These are phyloP conservation scores for Clarkia xantiana DNA, from an alignment of 345 rosid species.

Conservation along the genomic window DNA sequence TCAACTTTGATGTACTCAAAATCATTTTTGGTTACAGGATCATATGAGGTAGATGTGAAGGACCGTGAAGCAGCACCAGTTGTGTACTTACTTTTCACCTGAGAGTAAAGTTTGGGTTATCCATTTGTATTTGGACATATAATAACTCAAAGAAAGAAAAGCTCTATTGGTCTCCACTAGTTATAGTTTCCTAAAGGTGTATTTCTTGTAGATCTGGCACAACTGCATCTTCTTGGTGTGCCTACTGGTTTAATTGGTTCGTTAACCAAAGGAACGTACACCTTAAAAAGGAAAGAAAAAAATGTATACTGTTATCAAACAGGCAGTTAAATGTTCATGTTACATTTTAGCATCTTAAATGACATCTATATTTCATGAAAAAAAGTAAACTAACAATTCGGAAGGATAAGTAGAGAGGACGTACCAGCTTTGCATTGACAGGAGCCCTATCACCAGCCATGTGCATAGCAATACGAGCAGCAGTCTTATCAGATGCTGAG, in stretches of 20 bases:
- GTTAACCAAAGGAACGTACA: too few relatives aligned
- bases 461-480: slow-evolving; percentile 92
- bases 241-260: too few relatives aligned
- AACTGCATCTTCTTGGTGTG: too few relatives aligned
- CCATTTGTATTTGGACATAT: not conserved
- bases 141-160: too few relatives aligned
- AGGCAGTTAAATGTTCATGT: too few relatives aligned
- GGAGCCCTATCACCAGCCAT: slow-evolving; percentile 91
- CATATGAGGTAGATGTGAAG: slow-evolving; percentile 79
- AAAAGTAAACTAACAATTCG: not conserved
- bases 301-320: too few relatives aligned
- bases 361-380: too few relatives aligned
- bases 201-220: too few relatives aligned
- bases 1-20: slow-evolving; percentile 75
- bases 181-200: too few relatives aligned
- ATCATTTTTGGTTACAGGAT: slow-evolving; percentile 79
- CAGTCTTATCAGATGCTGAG: slow-evolving; percentile 64
- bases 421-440: slow-evolving; percentile 73
- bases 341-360: too few relatives aligned
- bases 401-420: slow-evolving; percentile 9
- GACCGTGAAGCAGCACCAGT: slow-evolving; percentile 96
- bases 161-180: too few relatives aligned
- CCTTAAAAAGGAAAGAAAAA: too few relatives aligned
- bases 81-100: slow-evolving; percentile 83
- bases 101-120: slow-evolving; percentile 12